Percentiles rank a stretch among this genome's conserved stretches.
Evolutionary conservation across 129 eudicot genomes (phyloP).

Genomic region (Flaveria bidentis): DNA sequence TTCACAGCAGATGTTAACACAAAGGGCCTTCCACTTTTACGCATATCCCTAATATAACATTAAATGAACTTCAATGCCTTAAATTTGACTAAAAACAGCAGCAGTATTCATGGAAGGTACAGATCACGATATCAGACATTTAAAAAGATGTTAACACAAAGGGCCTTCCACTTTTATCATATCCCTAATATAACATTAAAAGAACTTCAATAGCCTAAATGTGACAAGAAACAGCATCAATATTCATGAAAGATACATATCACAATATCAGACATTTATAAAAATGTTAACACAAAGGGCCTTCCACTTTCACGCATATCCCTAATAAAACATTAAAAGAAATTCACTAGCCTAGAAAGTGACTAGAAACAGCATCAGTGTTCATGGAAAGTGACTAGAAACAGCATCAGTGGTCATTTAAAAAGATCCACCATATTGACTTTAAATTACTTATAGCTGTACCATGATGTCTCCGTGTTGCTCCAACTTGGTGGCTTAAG

Average conservation of each 20-base stretch:
- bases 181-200: constrained; percentile 41
- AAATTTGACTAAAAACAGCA: constrained; percentile 22
- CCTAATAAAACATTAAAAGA: constrained; percentile 37
- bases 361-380: constrained; percentile 22
- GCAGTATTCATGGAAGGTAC: neutral
- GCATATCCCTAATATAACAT: constrained; percentile 41
- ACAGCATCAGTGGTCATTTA: no score
- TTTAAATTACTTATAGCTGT: neutral
- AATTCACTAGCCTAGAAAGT: constrained; percentile 4
- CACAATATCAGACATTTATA: no score
- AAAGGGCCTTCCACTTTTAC: constrained; percentile 53
- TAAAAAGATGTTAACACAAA: constrained; percentile 20
- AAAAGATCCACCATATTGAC: neutral
- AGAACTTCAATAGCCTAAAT: neutral
- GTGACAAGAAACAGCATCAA: constrained; percentile 21
- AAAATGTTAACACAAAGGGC: constrained; percentile 36
- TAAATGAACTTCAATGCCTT: constrained; percentile 1
- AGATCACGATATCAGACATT: no score
- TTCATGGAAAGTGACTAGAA: neutral
- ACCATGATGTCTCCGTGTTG: constrained; percentile 43
- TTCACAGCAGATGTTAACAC: constrained; percentile 66
- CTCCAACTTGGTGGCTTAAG: constrained; percentile 36
- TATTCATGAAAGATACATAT: neutral
- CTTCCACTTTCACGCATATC: constrained; percentile 34
- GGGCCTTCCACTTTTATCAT: constrained; percentile 43